These are phyloP conservation scores for Syzygium aromaticum DNA, from an alignment of 345 rosid species.

Conservation along the genomic window DNA sequence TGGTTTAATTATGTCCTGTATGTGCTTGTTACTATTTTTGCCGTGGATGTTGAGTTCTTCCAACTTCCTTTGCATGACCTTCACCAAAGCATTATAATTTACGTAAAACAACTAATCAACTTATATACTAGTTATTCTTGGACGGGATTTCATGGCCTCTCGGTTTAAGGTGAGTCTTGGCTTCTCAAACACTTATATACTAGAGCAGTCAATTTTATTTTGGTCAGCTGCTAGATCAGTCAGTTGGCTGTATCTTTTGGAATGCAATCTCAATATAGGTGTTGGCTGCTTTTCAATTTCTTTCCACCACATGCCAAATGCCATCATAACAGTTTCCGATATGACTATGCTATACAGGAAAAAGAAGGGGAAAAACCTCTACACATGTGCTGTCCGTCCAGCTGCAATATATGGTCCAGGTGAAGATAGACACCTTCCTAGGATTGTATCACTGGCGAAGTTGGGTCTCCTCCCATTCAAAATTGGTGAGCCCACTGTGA, in stretches of 20 bases:
- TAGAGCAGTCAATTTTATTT: background rate
- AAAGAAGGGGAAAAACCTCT: slow-evolving; percentile 39
- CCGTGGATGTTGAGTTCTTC: background rate
- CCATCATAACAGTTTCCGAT: background rate
- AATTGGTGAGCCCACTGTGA: slow-evolving; percentile 61
- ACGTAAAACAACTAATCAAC: background rate
- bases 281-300: background rate
- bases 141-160: background rate
- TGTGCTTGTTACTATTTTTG: background rate
- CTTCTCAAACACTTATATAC: background rate
- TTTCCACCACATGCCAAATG: background rate
- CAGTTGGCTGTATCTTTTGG: background rate
- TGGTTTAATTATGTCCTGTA: background rate
- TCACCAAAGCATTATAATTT: background rate
- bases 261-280: background rate
- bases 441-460: slow-evolving; percentile 65
- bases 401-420: slow-evolving; percentile 97
- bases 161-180: background rate
- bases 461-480: slow-evolving; percentile 54
- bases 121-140: background rate
- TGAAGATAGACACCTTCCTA: slow-evolving; percentile 87
- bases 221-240: background rate
- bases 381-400: slow-evolving; percentile 81
- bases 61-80: background rate
- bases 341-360: slow-evolving; percentile 29